A percentile compares a stretch with the other conserved stretches of the same genome.
Conservation (phyloP, 148 eudicot genomes). For the Chenopodium suecicum region DNA sequence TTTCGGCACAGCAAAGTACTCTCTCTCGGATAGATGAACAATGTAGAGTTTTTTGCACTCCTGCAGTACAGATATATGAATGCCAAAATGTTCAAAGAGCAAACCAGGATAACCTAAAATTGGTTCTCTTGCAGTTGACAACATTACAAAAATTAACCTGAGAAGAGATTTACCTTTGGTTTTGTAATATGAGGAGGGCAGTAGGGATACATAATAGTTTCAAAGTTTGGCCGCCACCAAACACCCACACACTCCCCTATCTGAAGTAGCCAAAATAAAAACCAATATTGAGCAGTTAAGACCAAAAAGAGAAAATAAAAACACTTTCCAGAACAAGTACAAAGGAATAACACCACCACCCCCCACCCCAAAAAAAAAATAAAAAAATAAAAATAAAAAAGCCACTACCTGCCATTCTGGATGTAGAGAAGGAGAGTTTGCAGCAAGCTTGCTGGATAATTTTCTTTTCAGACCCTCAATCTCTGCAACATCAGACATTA, state of each 20-base stretch:
- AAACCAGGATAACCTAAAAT: background rate
- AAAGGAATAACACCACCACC: background rate
- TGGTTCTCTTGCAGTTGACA: background rate
- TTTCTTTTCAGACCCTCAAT: conserved; percentile 79
- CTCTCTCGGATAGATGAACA: conserved; percentile 67
- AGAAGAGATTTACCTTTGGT: conserved; percentile 55
- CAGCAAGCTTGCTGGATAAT: conserved; percentile 69
- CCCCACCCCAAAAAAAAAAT: too few relatives aligned
- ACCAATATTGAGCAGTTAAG: background rate
- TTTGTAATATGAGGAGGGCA: conserved; percentile 78
- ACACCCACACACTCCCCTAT: conserved; percentile 82
- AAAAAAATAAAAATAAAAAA: too few relatives aligned
- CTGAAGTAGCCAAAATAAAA: conserved; percentile 33
- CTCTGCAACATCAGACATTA: conserved; percentile 37
- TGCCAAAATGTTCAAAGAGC: background rate
- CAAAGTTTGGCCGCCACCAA: conserved; percentile 92
- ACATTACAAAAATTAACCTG: background rate
- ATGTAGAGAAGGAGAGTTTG: conserved; percentile 55
- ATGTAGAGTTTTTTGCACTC: conserved; percentile 71
- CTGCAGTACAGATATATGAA: conserved; percentile 37
- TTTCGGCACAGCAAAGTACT: conserved; percentile 69
- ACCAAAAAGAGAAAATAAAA: background rate
- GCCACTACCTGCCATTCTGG: conserved; percentile 78
- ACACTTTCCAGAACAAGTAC: background rate
- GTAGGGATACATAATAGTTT: conserved; percentile 70